Base-by-base conservation (phyloP, 768 basidiomycete species). In the Peribolospora baueri region DNA sequence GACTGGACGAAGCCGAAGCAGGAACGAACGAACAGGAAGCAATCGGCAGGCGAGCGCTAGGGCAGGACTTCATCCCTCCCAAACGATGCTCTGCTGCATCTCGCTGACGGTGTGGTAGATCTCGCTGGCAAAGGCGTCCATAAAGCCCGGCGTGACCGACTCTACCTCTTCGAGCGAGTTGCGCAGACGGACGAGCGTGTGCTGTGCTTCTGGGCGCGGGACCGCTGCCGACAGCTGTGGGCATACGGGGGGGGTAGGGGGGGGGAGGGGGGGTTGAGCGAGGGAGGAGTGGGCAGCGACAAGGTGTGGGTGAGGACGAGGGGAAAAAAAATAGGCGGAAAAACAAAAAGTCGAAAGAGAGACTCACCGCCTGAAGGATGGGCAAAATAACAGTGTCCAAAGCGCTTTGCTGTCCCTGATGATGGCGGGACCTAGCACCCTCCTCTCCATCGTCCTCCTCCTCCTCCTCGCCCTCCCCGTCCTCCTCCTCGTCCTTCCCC, bases 111-210 rank as follows among this genome's bases (percentile, higher is more conserved):
- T 25, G 25, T 25, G 25, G 25, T 25, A 25, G 7, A 69, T 86
- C 69, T 93, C 90, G 64, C 85, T 83, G 54, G 93, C 83, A 51
- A 95, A 73, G 57, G 91, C 91, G 69, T 83, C 71, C 36, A 87
- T 84, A 40, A 98, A 80, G 4, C 93, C 93, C 6, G 93, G 93
- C 61, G 97, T 93, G 55, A 86, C 81, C 57, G 83, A 75, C 70
- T 98, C 93, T 9, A 90, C 90, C 39, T 93, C 86, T 38, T 84
- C 84, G 64, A 95, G 90, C 3, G 93, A 90, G 40, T 83, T 75
- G 61, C 93, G 84, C 8, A 97, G 72, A 51, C 82, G 75, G 56
- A 80, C 82, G 52, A 98, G 74, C 14, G 84, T 82, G 39, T 84
- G 75, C 56, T 84, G 76, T 7, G 93, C 87, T 61, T 84, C 81